Evolutionary conservation across 129 eudicot genomes (phyloP), one percentile per base, ranked within the genome.

Genomic region (Saposhnikovia divaricata): DNA sequence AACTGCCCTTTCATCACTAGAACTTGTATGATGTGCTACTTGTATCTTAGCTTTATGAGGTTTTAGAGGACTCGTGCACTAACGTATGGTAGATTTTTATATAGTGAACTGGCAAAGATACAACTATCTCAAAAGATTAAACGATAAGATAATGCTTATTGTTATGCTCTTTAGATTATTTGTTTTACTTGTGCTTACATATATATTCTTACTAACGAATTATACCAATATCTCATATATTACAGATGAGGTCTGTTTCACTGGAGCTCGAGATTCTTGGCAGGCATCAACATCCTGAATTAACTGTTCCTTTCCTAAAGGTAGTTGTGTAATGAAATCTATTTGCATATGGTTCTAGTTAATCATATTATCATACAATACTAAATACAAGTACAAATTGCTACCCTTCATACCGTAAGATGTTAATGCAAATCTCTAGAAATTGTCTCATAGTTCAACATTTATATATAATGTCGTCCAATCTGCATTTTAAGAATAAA

Each of bases 251-350:
- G 23, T 86, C 90, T 72, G 94, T 95, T 80, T 95, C 97, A 14
- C 70, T 83, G 89, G 98, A 95, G 76, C 98, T 95, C 85, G 98
- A 95, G 86, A 87, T 95, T 88, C 91, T 95, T 85, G 96, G 98
- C 79, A 83, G 98, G 85, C 97, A 88, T 88, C 90, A 88, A 42
- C 97, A 92, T 79, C 96, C 97, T 47, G 89, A 95, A 85, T 83
- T 95, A 74, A 95, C 97, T 45, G 65, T 90, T 68, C 84, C 97
- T 46, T 95, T 95, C 82, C 79, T 95, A 76, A 95, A 86, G 96
- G 98, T 73, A 45, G 65, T 73, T 81, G 72, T 27, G 45, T 40
- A 53, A 25, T 80, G 39, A 11, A 31, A 50, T 39, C 18, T 12
- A 50, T 76, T 14, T 34, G 43, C 73, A 31, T 13, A 31, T 66